Evolutionary conservation across 768 basidiomycete species (phyloP).

Genomic region (Amanita rubescens): DNA sequence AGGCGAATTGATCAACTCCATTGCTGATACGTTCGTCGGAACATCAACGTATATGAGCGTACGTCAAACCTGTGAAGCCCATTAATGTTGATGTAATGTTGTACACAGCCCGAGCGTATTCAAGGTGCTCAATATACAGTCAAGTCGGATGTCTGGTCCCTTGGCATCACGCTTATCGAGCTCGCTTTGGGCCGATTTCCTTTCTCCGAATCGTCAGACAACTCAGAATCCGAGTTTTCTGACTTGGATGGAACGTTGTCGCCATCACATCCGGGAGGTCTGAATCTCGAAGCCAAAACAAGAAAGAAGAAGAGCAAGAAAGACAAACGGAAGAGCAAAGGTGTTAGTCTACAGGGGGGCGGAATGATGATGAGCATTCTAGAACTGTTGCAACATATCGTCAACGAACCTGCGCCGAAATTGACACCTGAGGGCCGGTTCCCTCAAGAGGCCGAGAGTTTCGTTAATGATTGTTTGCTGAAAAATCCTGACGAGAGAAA

Average conservation of each 20-base stretch:
- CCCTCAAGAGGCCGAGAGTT: conserved; percentile 69
- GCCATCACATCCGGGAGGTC: conserved; percentile 53
- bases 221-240: conserved; percentile 72
- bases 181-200: conserved; percentile 96
- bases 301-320: conserved; percentile 44
- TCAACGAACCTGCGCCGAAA: conserved; percentile 94
- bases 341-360: conserved; percentile 89
- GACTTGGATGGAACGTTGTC: conserved; percentile 79
- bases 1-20: conserved; percentile 97
- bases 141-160: conserved; percentile 98
- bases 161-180: conserved; percentile 95
- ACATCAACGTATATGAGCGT: conserved; percentile 99
- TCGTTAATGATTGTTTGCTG: conserved; percentile 83
- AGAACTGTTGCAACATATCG: conserved; percentile 95
- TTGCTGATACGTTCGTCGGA: conserved; percentile 98
- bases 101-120: conserved; percentile 88
- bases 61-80: conserved; percentile 25
- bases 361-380: conserved; percentile 98
- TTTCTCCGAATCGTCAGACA: conserved; percentile 71
- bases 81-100: conserved; percentile 7
- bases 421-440: conserved; percentile 66
- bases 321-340: conserved; percentile 83
- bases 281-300: conserved; percentile 28
- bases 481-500: conserved; percentile 83
- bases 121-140: conserved; percentile 98